These are phyloP conservation scores for Coemansia asiatica DNA, from an alignment of 192 early-diverging fungal species.

Conservation along the genomic window DNA sequence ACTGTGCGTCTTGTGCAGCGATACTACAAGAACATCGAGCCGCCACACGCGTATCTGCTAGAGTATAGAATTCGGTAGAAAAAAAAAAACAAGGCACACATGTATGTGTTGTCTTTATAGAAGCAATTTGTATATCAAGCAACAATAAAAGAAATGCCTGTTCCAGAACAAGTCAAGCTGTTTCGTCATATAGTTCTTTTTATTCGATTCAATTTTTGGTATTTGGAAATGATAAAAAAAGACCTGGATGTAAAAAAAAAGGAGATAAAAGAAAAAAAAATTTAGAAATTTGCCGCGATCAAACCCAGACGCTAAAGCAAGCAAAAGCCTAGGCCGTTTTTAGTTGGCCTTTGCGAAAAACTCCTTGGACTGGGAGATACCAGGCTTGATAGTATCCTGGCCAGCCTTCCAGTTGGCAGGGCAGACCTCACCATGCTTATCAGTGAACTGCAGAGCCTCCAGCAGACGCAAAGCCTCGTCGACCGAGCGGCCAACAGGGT, in stretches of 20 bases:
- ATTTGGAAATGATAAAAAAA: background rate
- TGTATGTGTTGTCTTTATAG: too few relatives aligned
- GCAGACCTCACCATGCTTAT: constrained; percentile 82
- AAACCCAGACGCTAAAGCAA: background rate
- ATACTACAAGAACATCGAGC: constrained; percentile 86
- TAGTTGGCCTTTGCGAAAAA: constrained; percentile 65
- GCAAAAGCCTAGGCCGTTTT: background rate
- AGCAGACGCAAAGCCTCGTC: constrained; percentile 86
- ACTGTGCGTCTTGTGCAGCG: constrained; percentile 58
- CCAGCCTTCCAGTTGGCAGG: constrained; percentile 85
- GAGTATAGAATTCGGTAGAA: constrained; percentile 29
- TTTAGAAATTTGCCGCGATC: background rate
- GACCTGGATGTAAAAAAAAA: background rate
- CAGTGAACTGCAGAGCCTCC: constrained; percentile 91
- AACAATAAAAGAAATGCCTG: too few relatives aligned
- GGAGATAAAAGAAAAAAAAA: constrained; percentile 6
- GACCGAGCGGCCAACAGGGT: constrained; percentile 81
- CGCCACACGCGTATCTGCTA: constrained; percentile 75
- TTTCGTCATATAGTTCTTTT: too few relatives aligned
- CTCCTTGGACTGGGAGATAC: constrained; percentile 62
- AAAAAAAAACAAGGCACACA: background rate
- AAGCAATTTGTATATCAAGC: too few relatives aligned
- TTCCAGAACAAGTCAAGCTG: too few relatives aligned
- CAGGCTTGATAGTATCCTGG: constrained; percentile 70
- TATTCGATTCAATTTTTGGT: too few relatives aligned